A percentile compares a stretch with the other conserved stretches of the same genome.
Conservation (phyloP, 1,139 yeast species). For the Yarrowia galli region DNA sequence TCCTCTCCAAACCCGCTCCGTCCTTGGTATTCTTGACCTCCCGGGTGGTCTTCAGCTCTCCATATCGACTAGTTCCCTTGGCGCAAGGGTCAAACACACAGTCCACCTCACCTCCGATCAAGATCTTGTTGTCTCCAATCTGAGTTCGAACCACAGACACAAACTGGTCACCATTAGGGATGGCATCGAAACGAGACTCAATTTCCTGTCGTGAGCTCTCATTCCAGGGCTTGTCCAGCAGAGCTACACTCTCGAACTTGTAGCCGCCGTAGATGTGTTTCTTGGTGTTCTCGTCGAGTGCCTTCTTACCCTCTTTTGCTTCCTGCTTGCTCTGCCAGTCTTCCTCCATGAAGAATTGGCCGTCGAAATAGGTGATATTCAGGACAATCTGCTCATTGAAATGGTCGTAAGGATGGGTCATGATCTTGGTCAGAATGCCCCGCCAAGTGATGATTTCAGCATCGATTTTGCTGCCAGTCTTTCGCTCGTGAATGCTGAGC, state of each 20-base stretch:
- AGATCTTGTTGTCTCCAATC: constrained; percentile 70
- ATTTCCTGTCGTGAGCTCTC: constrained; percentile 68
- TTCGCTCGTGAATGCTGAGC: constrained; percentile 62
- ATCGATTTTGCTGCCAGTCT: constrained; percentile 56
- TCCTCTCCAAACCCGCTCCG: constrained; percentile 67
- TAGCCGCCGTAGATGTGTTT: constrained; percentile 59
- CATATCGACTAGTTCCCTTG: constrained; percentile 66
- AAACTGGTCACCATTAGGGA: constrained; percentile 77
- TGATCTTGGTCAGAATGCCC: constrained; percentile 74
- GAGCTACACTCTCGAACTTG: constrained; percentile 82
- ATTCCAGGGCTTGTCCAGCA: constrained; percentile 80
- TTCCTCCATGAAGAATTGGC: constrained; percentile 80
- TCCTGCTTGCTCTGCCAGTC: constrained; percentile 56
- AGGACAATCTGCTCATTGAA: constrained; percentile 64
- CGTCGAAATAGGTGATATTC: constrained; percentile 73
- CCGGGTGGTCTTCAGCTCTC: constrained; percentile 80
- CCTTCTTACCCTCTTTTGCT: constrained; percentile 39
- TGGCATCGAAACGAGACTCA: constrained; percentile 63
- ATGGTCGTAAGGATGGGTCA: constrained; percentile 65
- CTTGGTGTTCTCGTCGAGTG: constrained; percentile 44
- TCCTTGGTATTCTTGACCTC: constrained; percentile 61
- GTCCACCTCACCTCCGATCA: constrained; percentile 91
- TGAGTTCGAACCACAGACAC: constrained; percentile 83
- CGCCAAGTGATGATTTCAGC: constrained; percentile 82
- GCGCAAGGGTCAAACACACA: constrained; percentile 85